These are phyloP conservation scores for Termitomyces sp. DNA, from an alignment of 768 basidiomycete genomes.

Conservation along the genomic window DNA sequence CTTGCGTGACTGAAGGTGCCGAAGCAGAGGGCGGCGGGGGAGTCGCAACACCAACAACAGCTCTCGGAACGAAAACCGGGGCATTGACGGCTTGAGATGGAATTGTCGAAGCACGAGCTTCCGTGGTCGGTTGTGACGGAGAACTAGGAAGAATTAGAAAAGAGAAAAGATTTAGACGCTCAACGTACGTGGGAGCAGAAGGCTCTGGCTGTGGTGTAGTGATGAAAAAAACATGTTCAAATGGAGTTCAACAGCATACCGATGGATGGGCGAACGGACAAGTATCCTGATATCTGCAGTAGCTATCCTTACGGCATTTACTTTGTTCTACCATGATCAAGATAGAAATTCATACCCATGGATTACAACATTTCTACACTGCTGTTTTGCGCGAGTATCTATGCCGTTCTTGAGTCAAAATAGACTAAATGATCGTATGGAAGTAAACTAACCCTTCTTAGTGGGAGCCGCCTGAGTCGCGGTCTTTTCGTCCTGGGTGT, in stretches of 20 bases:
- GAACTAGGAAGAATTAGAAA: not conserved
- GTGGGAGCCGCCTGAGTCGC: slow-evolving; percentile 27
- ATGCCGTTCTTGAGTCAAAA: slow-evolving; percentile 6
- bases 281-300: slow-evolving; percentile 82
- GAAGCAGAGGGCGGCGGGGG: slow-evolving; percentile 24
- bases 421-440: not conserved
- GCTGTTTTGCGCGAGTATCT: slow-evolving; percentile 60
- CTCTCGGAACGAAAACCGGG: slow-evolving; percentile 79
- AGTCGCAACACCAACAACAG: slow-evolving; percentile 21
- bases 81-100: slow-evolving; percentile 74
- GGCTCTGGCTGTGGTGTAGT: slow-evolving; percentile 18
- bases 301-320: slow-evolving; percentile 33
- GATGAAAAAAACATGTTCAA: not conserved
- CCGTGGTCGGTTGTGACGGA: slow-evolving; percentile 15
- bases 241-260: slow-evolving; percentile 31
- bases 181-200: slow-evolving; percentile 25
- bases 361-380: slow-evolving; percentile 89
- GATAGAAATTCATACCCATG: slow-evolving; percentile 58
- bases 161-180: not conserved
- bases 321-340: not conserved
- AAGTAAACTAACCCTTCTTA: slow-evolving; percentile 50
- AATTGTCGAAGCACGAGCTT: slow-evolving; percentile 27
- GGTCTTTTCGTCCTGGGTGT: slow-evolving; percentile 32
- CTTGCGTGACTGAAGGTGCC: slow-evolving; percentile 17
- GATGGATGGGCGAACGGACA: slow-evolving; percentile 81